Evolutionary conservation across 805 yeast genomes (phyloP), one percentile per base, ranked within the genome.

Genomic region (Starmerella vitae): DNA sequence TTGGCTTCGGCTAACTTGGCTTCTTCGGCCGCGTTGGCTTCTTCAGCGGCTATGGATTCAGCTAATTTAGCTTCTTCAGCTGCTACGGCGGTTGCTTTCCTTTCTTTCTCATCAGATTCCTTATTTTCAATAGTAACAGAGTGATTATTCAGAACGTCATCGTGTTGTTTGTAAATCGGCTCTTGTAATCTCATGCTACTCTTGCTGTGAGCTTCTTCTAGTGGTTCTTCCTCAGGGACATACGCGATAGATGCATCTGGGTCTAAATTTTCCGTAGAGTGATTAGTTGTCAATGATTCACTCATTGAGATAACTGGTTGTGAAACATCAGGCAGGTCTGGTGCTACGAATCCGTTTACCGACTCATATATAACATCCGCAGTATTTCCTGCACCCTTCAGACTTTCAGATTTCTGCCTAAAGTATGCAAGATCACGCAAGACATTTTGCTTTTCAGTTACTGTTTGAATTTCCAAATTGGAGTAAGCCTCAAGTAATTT

Each of bases 331-430:
- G 44, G 20, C 7, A 39, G 19, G 5, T 47, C 47, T 1, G 53
- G 48, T 2, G 45, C 47, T 3, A 45, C 54, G 35, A 72, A 55
- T 3, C 68, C 58, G 50, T 73, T 72, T 7, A 74, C 72, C 40
- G 68, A 66, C 45, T 73, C 78, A 75, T 77, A 72, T 21, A 75
- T 63, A 1, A 71, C 70, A 39, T 71, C 76, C 1, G 78, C 80
- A 1, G 76, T 67, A 42, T 71, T 71, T 0, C 75, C 75, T 43
- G 73, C 72, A 0, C 80, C 81, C 5, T 71, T 68, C 8, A 74
- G 52, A 39, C 71, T 74, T 36, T 70, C 66, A 21, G 77, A 58
- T 42, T 74, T 74, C n/a, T 68, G 78, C 43, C 74, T 56, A 54
- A 78, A 76, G 49, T 68, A 76, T 49, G 71, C 77, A 8, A 76